Evolutionary conservation across 352 stramenopile genomes (phyloP).

Genomic region (Phytophthora citricola): DNA sequence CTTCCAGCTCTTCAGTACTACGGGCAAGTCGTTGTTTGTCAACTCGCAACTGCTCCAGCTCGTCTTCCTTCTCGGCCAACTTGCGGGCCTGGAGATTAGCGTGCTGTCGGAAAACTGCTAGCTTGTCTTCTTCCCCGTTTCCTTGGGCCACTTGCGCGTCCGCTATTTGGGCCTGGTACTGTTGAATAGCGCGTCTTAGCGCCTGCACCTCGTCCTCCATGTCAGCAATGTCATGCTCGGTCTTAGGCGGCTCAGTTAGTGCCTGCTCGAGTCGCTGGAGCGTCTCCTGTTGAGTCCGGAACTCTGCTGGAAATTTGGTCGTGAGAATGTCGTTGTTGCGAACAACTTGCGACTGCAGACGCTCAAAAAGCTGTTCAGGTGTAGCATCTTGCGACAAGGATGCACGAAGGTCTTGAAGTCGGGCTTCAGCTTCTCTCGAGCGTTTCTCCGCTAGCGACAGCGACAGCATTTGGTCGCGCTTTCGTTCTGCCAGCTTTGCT

Average conservation of each 20-base stretch:
- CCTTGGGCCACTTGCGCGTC: conserved; percentile 62
- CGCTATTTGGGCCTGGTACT: conserved; percentile 76
- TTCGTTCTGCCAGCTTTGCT: conserved; percentile 89
- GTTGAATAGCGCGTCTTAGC: conserved; percentile 64
- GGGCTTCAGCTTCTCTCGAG: conserved; percentile 71
- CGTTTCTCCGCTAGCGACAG: conserved; percentile 88
- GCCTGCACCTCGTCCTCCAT: conserved; percentile 86
- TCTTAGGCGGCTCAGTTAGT: conserved; percentile 81
- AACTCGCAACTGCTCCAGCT: conserved; percentile 73
- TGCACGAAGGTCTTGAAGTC: conserved; percentile 75
- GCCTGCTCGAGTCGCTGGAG: conserved; percentile 77
- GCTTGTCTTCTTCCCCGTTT: conserved; percentile 80
- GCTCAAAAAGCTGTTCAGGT: conserved; percentile 90
- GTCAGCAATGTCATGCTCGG: conserved; percentile 87
- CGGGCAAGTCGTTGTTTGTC: conserved; percentile 68
- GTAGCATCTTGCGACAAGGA: conserved; percentile 78
- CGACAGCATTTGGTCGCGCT: conserved; percentile 88
- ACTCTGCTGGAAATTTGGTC: conserved; percentile 79
- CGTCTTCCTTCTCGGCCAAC: conserved; percentile 88
- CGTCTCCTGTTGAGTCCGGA: conserved; percentile 77
- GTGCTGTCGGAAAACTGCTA: conserved; percentile 92
- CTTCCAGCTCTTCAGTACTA: conserved; percentile 79
- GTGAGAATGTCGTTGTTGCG: conserved; percentile 75
- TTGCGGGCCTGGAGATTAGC: conserved; percentile 89
- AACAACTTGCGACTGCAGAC: conserved; percentile 79